A percentile compares a stretch with the other conserved stretches of the same genome.
These are phyloP conservation scores for Elongisporangium prolatum DNA, from an alignment of 352 stramenopile species.

Conservation along the genomic window DNA sequence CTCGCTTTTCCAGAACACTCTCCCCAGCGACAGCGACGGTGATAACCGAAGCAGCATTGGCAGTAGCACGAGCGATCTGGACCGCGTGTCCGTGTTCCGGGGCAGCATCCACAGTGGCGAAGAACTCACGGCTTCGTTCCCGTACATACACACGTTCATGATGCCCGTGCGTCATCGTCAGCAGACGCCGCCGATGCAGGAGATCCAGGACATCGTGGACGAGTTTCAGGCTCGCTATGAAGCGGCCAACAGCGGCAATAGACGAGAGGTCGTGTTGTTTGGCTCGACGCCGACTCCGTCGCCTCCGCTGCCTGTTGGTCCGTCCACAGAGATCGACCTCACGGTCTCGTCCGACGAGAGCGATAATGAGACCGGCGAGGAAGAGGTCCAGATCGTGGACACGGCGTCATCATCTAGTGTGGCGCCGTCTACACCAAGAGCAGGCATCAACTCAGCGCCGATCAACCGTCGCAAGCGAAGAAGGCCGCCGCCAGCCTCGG, in stretches of 20 bases:
- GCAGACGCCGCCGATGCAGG: background rate
- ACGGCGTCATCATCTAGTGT: constrained; percentile 4
- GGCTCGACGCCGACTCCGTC: background rate
- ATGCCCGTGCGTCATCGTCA: background rate
- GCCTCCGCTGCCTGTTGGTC: constrained; percentile 1
- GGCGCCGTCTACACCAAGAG: constrained; percentile 21
- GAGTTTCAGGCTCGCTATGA: constrained; percentile 9
- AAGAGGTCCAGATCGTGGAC: constrained; percentile 54
- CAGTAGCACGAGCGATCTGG: background rate
- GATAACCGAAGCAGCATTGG: background rate
- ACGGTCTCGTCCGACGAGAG: constrained; percentile 52
- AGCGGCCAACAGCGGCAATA: background rate
- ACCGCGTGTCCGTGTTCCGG: background rate
- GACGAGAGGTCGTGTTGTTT: background rate
- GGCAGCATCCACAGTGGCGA: constrained; percentile 2
- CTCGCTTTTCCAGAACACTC: background rate
- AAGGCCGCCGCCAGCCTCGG: background rate
- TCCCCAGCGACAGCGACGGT: background rate
- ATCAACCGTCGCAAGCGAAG: background rate
- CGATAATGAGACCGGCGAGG: constrained; percentile 21
- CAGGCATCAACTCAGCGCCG: constrained; percentile 9
- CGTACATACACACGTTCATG: constrained; percentile 1
- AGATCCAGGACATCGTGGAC: constrained; percentile 7
- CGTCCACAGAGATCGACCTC: constrained; percentile 56
- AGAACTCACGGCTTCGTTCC: constrained; percentile 3